These are phyloP conservation scores for Salicornia ramosissima DNA, from an alignment of 148 eudicot species.

Conservation along the genomic window DNA sequence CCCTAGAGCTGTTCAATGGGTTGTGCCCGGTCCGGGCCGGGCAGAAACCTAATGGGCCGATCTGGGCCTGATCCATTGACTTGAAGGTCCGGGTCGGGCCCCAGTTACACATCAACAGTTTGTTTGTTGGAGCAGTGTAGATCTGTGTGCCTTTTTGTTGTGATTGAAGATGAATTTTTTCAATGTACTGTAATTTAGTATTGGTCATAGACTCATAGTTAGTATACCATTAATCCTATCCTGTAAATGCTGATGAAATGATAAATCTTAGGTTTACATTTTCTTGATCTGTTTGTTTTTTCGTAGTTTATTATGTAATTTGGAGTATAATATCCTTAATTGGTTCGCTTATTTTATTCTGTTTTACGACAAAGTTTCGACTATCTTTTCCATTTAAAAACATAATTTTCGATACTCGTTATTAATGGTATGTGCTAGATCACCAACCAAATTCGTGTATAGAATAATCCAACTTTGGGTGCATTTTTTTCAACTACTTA, in stretches of 20 bases:
- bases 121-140: background rate
- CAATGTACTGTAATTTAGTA: background rate
- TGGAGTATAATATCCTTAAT: no score
- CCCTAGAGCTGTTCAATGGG: no score
- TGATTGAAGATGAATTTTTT: background rate
- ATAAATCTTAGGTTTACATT: conserved; percentile 3
- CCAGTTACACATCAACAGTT: background rate
- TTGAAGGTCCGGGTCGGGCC: no score
- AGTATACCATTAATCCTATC: background rate
- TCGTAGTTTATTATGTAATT: background rate
- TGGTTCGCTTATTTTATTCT: no score
- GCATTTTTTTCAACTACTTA: no score
- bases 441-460: no score
- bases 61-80: no score
- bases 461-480: no score
- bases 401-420: background rate
- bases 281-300: background rate
- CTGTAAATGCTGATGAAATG: background rate
- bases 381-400: no score
- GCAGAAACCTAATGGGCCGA: no score
- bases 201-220: conserved; percentile 2
- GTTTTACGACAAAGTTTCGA: no score
- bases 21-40: no score
- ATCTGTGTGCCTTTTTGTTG: background rate
- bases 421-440: background rate